Evolutionary conservation across 176 grass and related monocot species (phyloP).

Genomic region (Musa itinerans): DNA sequence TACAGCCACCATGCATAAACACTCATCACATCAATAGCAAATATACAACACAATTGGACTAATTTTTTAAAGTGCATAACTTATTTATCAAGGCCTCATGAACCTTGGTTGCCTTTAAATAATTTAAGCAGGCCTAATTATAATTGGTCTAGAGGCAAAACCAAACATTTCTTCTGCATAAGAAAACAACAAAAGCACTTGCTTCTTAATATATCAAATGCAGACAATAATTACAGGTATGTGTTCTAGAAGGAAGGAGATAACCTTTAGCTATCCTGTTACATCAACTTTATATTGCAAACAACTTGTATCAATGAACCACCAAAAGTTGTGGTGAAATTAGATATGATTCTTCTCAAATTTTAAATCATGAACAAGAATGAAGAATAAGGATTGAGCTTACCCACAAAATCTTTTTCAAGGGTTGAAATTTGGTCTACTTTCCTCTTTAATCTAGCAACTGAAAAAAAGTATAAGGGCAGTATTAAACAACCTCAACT

Average conservation of each 20-base stretch:
- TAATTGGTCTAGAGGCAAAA: not conserved
- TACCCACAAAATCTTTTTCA: slow-evolving; percentile 84
- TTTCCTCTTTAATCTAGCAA: slow-evolving; percentile 60
- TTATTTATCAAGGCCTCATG: too few species aligned
- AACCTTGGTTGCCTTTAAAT: not conserved
- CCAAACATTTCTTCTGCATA: too few species aligned
- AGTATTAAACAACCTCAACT: slow-evolving; percentile 7
- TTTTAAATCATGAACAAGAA: not conserved
- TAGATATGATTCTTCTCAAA: not conserved
- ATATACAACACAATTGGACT: too few species aligned
- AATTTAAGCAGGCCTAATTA: not conserved
- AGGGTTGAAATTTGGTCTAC: slow-evolving; percentile 52
- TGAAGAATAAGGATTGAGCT: not conserved
- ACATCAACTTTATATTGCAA: not conserved
- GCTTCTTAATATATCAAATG: not conserved
- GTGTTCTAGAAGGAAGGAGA: slow-evolving; percentile 1
- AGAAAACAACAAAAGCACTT: too few species aligned
- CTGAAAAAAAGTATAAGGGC: slow-evolving; percentile 27
- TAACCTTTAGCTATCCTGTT: not conserved
- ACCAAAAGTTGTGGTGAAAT: not conserved
- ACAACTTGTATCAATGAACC: not conserved
- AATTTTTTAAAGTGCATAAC: too few species aligned
- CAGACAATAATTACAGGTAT: not conserved
- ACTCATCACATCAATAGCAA: too few species aligned
- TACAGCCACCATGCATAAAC: too few species aligned